These are phyloP conservation scores for Plasmodium berghei DNA, from an alignment of 169 alveolate species.

Conservation along the genomic window DNA sequence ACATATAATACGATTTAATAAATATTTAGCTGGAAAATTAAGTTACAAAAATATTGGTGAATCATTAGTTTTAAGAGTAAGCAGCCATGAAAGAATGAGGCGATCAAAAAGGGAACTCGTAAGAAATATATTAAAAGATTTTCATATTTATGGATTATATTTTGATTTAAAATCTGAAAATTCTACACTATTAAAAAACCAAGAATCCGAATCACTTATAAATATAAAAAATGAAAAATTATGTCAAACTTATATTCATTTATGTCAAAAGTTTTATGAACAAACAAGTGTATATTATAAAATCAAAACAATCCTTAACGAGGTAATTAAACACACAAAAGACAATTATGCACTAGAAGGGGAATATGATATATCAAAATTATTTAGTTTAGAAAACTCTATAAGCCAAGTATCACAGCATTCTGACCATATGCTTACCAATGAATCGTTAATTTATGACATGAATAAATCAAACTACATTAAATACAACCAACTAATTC, in stretches of 20 bases:
- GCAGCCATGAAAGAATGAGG: conserved; percentile 5
- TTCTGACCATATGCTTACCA: neutral
- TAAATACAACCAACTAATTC: neutral
- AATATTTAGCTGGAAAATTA: conserved; percentile 7
- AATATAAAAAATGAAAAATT: conserved; percentile 8
- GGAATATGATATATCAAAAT: neutral
- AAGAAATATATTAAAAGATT: neutral
- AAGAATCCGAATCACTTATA: neutral
- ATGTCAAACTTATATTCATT: conserved; percentile 14
- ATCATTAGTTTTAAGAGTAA: conserved; percentile 18
- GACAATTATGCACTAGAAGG: conserved; percentile 4
- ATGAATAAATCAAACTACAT: neutral
- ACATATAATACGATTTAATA: conserved; percentile 13
- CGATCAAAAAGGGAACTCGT: neutral
- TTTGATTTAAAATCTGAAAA: neutral
- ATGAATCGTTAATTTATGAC: neutral
- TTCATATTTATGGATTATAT: neutral
- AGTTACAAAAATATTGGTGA: conserved; percentile 14
- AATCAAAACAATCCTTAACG: neutral
- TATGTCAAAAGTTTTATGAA: conserved; percentile 48
- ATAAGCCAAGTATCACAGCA: neutral
- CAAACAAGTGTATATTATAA: neutral
- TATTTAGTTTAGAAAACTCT: neutral
- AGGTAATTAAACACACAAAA: neutral
- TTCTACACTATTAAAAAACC: neutral